Percentiles rank a stretch among this genome's conserved stretches.
phyloP scores from a whole-genome alignment of 441 rosid genomes.

The Corymbia calophylla region DNA sequence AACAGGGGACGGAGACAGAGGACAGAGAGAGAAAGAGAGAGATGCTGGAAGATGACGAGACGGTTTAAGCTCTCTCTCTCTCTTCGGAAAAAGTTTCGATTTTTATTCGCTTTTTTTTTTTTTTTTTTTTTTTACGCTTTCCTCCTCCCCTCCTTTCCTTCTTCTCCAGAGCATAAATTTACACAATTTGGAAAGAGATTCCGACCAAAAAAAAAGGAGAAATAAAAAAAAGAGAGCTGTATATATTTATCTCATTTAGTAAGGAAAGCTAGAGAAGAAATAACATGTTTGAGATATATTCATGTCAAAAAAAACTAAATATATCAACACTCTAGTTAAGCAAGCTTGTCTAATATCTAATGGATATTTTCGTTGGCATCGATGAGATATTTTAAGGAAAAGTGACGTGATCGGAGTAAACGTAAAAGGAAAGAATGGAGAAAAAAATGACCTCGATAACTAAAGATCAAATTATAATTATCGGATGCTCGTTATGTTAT shows the following conservation, averaged over 20 bases:
- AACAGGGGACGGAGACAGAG: neutral
- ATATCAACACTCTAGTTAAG: rapidly evolving
- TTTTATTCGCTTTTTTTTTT: too few species aligned
- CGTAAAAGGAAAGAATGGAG: neutral
- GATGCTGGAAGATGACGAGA: neutral
- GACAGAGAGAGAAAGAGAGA: neutral
- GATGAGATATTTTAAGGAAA: neutral
- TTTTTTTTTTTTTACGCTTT: neutral
- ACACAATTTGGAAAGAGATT: too few species aligned
- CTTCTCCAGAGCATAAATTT: neutral
- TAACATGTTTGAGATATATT: neutral
- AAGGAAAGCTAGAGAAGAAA: neutral
- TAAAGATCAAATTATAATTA: neutral
- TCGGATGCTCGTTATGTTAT: neutral
- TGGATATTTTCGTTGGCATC: neutral
- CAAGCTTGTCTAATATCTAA: neutral
- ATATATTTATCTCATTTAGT: too few species aligned
- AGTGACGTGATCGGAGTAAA: neutral
- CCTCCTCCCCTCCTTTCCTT: neutral
- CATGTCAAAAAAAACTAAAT: neutral
- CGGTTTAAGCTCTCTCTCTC: neutral
- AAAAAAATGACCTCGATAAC: neutral
- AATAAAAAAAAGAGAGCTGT: too few species aligned
- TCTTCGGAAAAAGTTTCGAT: neutral
- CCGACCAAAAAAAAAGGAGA: neutral